These are phyloP conservation scores for Sanghuangporus baumii DNA, from an alignment of 1,284 basidiomycete species.

Conservation along the genomic window DNA sequence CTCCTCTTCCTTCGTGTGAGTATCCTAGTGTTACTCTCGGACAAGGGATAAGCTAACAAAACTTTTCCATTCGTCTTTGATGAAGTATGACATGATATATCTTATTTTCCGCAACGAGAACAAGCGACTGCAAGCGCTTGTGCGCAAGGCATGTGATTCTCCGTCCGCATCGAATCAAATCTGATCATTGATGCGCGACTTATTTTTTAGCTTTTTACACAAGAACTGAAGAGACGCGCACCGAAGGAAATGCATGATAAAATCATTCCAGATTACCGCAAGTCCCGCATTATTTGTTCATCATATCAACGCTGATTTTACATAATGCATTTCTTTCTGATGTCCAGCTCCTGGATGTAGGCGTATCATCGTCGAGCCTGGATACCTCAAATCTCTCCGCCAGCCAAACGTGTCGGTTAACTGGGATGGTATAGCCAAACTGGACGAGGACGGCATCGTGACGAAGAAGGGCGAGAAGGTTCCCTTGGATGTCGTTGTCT, in stretches of 20 bases:
- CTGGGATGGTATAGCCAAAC: conserved; percentile 38
- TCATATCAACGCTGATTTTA: too few species aligned
- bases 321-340: not conserved
- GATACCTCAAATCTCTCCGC: not conserved
- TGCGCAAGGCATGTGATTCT: conserved; percentile 6
- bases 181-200: not conserved
- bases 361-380: not conserved
- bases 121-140: conserved; percentile 3
- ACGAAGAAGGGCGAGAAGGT: conserved; percentile 43
- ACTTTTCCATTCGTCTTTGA: not conserved
- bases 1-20: conserved; percentile 40
- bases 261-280: conserved; percentile 46
- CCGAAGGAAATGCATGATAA: conserved; percentile 39
- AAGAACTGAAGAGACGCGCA: conserved; percentile 39
- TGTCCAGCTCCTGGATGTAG: conserved; percentile 6
- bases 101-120: conserved; percentile 13
- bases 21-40: not conserved
- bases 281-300: conserved; percentile 16
- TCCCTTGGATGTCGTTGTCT: conserved; percentile 45
- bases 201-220: conserved; percentile 29
- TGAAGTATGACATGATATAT: conserved; percentile 10
- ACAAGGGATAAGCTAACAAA: not conserved
- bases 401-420: conserved; percentile 33
- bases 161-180: not conserved
- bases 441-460: conserved; percentile 40